phyloP scores from a whole-genome alignment of 2,329 filamentous ascomycete species.

The Tothia fuscella region DNA sequence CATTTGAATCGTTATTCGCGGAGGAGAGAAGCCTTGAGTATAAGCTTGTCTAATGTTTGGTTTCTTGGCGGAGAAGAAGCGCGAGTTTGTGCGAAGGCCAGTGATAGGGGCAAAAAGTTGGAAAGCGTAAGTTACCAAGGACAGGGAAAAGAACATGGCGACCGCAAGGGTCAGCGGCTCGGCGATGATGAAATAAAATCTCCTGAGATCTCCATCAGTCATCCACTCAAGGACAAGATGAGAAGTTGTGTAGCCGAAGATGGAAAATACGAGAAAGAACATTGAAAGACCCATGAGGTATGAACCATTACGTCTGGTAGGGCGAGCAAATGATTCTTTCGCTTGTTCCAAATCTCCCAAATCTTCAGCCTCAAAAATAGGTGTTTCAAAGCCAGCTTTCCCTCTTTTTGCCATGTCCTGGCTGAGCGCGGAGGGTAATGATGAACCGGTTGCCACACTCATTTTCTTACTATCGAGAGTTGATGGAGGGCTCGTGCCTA shows the following conservation, averaged over 20 bases:
- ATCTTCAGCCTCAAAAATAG: too few species aligned
- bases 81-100: slow-evolving; percentile 32
- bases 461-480: neutral
- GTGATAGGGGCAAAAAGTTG: slow-evolving; percentile 32
- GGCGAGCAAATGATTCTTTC: too few species aligned
- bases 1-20: slow-evolving; percentile 11
- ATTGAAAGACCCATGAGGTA: slow-evolving; percentile 10
- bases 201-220: slow-evolving; percentile 2
- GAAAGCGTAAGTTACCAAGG: slow-evolving; percentile 21
- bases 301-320: neutral
- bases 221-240: slow-evolving; percentile 1
- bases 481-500: neutral
- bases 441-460: too few species aligned
- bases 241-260: slow-evolving; percentile 12
- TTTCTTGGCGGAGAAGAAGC: slow-evolving; percentile 32
- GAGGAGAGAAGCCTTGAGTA: slow-evolving; percentile 6
- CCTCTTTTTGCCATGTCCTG: too few species aligned
- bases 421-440: too few species aligned
- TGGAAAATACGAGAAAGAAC: slow-evolving; percentile 24
- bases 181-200: slow-evolving; percentile 2
- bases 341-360: too few species aligned
- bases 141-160: slow-evolving; percentile 10
- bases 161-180: too few species aligned
- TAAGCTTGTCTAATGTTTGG: slow-evolving; percentile 1
- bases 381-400: neutral